These are phyloP conservation scores for Knufia petricola DNA, from an alignment of 2,329 filamentous ascomycete species.

Conservation along the genomic window DNA sequence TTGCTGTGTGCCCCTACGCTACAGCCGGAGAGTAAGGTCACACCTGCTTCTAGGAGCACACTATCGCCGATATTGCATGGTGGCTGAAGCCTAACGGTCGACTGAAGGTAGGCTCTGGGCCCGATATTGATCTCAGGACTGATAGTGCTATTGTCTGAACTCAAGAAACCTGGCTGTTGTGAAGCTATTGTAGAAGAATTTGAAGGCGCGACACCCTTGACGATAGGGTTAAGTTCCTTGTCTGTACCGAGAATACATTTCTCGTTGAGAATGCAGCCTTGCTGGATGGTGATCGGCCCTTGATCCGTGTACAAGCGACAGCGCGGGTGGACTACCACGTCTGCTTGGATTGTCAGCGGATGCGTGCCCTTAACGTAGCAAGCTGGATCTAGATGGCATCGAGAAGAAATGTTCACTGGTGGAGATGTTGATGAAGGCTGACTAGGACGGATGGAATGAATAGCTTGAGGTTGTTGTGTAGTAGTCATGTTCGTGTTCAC, in stretches of 20 bases:
- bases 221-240: conserved; percentile 6
- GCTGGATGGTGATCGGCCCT: conserved; percentile 70
- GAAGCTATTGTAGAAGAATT: conserved; percentile 1
- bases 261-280: conserved; percentile 74
- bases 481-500: too few species aligned
- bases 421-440: conserved; percentile 21
- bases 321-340: conserved; percentile 79
- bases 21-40: conserved; percentile 27
- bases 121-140: conserved; percentile 28
- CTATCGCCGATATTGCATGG: conserved; percentile 30
- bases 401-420: conserved; percentile 26
- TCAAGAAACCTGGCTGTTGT: neutral
- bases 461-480: conserved; percentile 10
- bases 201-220: neutral
- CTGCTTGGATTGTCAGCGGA: conserved; percentile 66
- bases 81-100: conserved; percentile 32
- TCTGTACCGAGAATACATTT: conserved; percentile 32
- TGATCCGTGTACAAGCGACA: conserved; percentile 66
- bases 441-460: conserved; percentile 10
- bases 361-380: conserved; percentile 57
- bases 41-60: conserved; percentile 39
- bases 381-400: conserved; percentile 37
- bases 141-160: conserved; percentile 10
- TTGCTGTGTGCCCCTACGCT: conserved; percentile 52
- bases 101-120: conserved; percentile 4